phyloP scores from a whole-genome alignment of 2,329 filamentous ascomycete species.

The Cercospora zeina region DNA sequence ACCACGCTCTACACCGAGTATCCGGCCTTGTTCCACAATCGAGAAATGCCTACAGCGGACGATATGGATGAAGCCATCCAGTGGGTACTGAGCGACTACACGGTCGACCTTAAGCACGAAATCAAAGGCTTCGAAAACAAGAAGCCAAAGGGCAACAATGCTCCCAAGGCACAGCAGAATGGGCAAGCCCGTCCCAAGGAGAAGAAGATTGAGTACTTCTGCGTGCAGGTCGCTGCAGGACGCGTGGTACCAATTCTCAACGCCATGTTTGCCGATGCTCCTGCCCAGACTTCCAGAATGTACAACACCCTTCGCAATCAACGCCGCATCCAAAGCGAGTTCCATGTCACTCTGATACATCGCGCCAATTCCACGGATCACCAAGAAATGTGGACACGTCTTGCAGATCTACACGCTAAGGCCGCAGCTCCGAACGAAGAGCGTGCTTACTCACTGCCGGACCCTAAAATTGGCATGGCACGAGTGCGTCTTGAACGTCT shows the following conservation, averaged over 20 bases:
- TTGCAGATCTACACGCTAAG: slow-evolving; percentile 59
- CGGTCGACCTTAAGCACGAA: slow-evolving; percentile 72
- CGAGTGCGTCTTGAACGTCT: slow-evolving; percentile 64
- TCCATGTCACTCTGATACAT: slow-evolving; percentile 94
- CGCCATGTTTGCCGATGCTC: slow-evolving; percentile 62
- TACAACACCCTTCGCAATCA: slow-evolving; percentile 73
- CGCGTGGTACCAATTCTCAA: slow-evolving; percentile 63
- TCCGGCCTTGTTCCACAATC: slow-evolving; percentile 67
- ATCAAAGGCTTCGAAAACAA: slow-evolving; percentile 59
- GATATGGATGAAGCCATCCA: slow-evolving; percentile 80
- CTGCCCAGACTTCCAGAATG: slow-evolving; percentile 61
- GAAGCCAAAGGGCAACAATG: slow-evolving; percentile 38
- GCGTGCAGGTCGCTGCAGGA: slow-evolving; percentile 55
- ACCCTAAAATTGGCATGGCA: slow-evolving; percentile 63
- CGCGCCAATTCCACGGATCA: slow-evolving; percentile 62
- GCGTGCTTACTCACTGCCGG: slow-evolving; percentile 44
- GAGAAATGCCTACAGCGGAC: slow-evolving; percentile 65
- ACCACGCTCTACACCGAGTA: slow-evolving; percentile 71
- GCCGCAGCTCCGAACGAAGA: slow-evolving; percentile 38
- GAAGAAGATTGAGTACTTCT: slow-evolving; percentile 64
- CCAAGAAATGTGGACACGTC: slow-evolving; percentile 73
- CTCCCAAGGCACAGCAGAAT: slow-evolving; percentile 37
- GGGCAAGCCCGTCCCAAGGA: slow-evolving; percentile 50
- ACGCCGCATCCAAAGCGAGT: slow-evolving; percentile 75
- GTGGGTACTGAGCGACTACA: slow-evolving; percentile 72